A percentile compares a stretch with the other conserved stretches of the same genome.
phyloP scores from a whole-genome alignment of 2,329 filamentous ascomycete species.

The Helotiales sp. region DNA sequence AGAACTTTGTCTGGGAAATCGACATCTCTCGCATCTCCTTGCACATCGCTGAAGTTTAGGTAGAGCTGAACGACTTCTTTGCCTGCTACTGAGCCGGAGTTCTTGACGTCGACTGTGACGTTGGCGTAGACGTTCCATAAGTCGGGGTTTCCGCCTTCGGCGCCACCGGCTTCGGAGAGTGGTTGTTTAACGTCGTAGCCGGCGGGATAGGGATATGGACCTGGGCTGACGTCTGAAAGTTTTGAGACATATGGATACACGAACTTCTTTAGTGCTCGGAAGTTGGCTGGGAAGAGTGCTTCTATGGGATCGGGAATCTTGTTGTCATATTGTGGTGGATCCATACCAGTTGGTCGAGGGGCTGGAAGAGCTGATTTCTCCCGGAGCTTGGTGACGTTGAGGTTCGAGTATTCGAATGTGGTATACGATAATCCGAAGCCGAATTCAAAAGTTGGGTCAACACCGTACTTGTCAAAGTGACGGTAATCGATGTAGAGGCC shows the following conservation, averaged over 20 bases:
- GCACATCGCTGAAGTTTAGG: conserved; percentile 39
- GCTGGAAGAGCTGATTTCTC: conserved; percentile 35
- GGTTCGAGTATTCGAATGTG: conserved; percentile 55
- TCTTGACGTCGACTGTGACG: conserved; percentile 56
- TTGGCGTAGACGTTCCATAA: conserved; percentile 57
- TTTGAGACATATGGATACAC: conserved; percentile 61
- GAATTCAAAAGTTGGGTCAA: conserved; percentile 80
- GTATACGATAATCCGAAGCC: conserved; percentile 79
- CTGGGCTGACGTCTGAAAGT: conserved; percentile 39
- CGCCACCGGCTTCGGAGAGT: conserved; percentile 61
- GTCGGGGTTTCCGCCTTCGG: conserved; percentile 55
- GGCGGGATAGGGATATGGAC: conserved; percentile 40
- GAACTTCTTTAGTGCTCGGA: conserved; percentile 60
- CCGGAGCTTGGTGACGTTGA: conserved; percentile 43
- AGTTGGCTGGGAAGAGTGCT: conserved; percentile 55
- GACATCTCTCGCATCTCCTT: conserved; percentile 24
- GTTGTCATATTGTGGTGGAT: conserved; percentile 51
- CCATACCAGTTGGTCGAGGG: conserved; percentile 37
- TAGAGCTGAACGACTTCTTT: conserved; percentile 59
- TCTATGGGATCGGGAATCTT: conserved; percentile 49
- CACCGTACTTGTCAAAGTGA: conserved; percentile 75
- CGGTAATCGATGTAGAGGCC: conserved; percentile 89
- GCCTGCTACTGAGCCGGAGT: conserved; percentile 54
- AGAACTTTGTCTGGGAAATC: conserved; percentile 69
- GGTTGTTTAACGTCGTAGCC: conserved; percentile 48